A percentile compares a stretch with the other conserved stretches of the same genome.
These are phyloP conservation scores for Calonectria ilicicola DNA, from an alignment of 2,329 filamentous ascomycete genomes.

Conservation along the genomic window DNA sequence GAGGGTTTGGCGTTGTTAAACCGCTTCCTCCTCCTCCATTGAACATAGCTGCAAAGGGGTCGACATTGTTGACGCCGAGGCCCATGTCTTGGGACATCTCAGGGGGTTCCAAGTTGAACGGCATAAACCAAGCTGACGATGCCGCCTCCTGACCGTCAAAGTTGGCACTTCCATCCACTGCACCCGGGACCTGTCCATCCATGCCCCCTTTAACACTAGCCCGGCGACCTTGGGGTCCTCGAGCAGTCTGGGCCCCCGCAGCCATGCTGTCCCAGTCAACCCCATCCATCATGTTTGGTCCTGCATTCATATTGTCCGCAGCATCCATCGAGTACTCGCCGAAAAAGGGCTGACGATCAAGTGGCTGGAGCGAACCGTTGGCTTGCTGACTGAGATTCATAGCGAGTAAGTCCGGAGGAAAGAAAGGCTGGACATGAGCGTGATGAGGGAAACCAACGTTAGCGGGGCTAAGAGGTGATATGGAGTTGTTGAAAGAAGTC, in stretches of 20 bases:
- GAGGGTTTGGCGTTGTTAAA: slow-evolving; percentile 51
- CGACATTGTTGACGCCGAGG: slow-evolving; percentile 56
- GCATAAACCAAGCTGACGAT: slow-evolving; percentile 87
- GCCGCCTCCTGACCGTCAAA: slow-evolving; percentile 58
- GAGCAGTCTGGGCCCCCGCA: slow-evolving; percentile 43
- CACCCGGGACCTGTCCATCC: slow-evolving; percentile 42
- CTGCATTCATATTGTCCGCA: slow-evolving; percentile 48
- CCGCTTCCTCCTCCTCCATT: slow-evolving; percentile 51
- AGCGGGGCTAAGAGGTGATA: slow-evolving; percentile 67
- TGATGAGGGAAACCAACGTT: slow-evolving; percentile 55
- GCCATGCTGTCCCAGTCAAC: slow-evolving; percentile 59
- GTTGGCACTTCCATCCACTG: slow-evolving; percentile 34
- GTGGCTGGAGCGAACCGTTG: slow-evolving; percentile 70
- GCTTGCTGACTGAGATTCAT: slow-evolving; percentile 63
- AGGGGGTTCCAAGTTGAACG: slow-evolving; percentile 89
- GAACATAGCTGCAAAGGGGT: slow-evolving; percentile 64
- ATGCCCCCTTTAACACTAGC: slow-evolving; percentile 45
- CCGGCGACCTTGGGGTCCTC: slow-evolving; percentile 42
- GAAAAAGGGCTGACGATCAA: slow-evolving; percentile 82
- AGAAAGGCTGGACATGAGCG: slow-evolving; percentile 55
- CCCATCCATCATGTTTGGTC: slow-evolving; percentile 56
- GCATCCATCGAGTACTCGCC: slow-evolving; percentile 74
- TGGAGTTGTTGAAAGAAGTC: slow-evolving; percentile 57
- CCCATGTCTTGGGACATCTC: slow-evolving; percentile 64
- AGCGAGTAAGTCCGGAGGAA: slow-evolving; percentile 65